phyloP scores from a whole-genome alignment of 176 grass and related monocot genomes.

The Cenchrus fungigraminus region DNA sequence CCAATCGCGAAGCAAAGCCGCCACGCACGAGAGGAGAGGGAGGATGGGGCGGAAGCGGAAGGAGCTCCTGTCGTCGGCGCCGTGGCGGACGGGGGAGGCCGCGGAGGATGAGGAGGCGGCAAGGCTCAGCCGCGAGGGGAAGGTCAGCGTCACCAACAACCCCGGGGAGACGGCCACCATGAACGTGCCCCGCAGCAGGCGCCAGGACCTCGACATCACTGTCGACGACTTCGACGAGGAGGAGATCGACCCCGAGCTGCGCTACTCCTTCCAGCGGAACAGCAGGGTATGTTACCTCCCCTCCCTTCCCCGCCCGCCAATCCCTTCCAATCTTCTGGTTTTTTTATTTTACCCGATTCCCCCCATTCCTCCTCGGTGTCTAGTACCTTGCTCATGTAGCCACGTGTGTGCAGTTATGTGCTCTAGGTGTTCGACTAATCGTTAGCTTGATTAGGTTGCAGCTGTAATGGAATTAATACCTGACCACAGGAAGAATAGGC shows the following conservation, averaged over 20 bases:
- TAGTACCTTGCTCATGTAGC: too few relatives aligned
- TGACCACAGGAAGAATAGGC: background rate
- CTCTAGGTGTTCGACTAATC: background rate
- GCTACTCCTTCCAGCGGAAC: constrained; percentile 68
- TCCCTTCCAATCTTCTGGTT: background rate
- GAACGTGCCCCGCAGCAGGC: constrained; percentile 61
- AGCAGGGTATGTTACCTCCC: constrained; percentile 37
- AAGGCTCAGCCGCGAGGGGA: constrained; percentile 64
- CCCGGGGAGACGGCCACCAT: constrained; percentile 78
- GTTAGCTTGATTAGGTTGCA: background rate
- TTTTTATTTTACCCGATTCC: background rate
- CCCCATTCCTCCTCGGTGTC: background rate
- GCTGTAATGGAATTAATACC: background rate
- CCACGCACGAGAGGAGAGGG: background rate
- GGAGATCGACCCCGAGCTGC: constrained; percentile 79
- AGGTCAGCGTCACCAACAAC: constrained; percentile 73
- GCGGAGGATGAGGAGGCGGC: constrained; percentile 55
- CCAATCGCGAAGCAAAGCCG: background rate
- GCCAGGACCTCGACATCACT: constrained; percentile 38
- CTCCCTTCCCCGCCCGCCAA: too few relatives aligned
- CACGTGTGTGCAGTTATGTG: background rate
- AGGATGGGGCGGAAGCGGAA: constrained; percentile 69
- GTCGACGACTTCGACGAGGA: constrained; percentile 66
- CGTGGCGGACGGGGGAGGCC: constrained; percentile 76
- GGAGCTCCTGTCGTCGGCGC: constrained; percentile 78